phyloP scores from a whole-genome alignment of 495 filamentous ascomycete genomes.

The Lepidopterella palustris region DNA sequence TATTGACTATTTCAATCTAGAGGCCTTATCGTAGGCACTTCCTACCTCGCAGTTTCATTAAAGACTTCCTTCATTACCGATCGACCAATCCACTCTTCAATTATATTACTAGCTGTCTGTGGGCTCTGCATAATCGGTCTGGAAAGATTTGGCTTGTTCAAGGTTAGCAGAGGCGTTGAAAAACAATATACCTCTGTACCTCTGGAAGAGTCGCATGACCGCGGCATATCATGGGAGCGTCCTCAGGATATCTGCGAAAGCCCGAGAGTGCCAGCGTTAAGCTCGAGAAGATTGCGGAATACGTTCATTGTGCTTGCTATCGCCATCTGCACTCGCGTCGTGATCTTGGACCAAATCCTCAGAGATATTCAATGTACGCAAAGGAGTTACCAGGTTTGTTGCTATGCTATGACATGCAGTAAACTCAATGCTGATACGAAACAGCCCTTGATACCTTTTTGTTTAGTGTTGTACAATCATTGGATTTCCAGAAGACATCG shows the following conservation, averaged over 20 bases:
- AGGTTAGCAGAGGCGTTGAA: neutral
- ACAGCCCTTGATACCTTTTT: slow-evolving; percentile 18
- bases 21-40: slow-evolving; percentile 27
- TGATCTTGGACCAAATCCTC: slow-evolving; percentile 20
- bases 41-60: slow-evolving; percentile 14
- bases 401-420: neutral
- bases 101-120: slow-evolving; percentile 21
- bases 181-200: neutral
- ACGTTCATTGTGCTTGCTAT: slow-evolving; percentile 22
- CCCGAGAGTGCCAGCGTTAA: slow-evolving; percentile 1
- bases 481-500: neutral
- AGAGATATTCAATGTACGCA: slow-evolving; percentile 28
- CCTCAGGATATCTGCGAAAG: neutral
- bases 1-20: neutral
- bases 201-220: neutral
- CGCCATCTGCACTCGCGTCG: slow-evolving; percentile 28
- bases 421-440: slow-evolving; percentile 7
- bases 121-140: slow-evolving; percentile 21
- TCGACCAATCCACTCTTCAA: slow-evolving; percentile 32
- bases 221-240: neutral
- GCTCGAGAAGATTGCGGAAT: slow-evolving; percentile 17
- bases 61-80: slow-evolving; percentile 32
- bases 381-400: slow-evolving; percentile 13
- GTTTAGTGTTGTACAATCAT: slow-evolving; percentile 13
- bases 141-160: slow-evolving; percentile 7